A percentile compares a stretch with the other conserved stretches of the same genome.
Conservation (phyloP, 306 rosid species). For the Adenanthera pavonina region DNA sequence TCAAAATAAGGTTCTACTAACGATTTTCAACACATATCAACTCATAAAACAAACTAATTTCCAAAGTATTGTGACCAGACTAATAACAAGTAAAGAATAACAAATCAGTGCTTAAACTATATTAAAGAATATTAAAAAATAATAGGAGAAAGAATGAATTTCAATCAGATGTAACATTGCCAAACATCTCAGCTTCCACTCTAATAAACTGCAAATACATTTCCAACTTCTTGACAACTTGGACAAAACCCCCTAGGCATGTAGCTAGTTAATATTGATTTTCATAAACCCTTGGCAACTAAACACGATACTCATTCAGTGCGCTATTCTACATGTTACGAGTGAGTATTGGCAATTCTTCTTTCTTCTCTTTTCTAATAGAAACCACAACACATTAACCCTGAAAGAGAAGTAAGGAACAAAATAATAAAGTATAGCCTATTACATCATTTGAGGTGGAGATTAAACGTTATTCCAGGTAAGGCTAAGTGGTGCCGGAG, state of each 20-base stretch:
- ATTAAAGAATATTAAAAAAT: neutral
- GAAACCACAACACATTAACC: constrained; percentile 7
- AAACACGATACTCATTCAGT: constrained; percentile 2
- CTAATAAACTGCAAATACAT: neutral
- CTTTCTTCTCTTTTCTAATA: constrained; percentile 14
- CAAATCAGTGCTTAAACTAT: constrained; percentile 27
- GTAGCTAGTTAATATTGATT: neutral
- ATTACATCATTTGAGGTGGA: constrained; percentile 13
- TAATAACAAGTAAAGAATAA: neutral
- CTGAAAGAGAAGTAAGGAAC: constrained; percentile 11
- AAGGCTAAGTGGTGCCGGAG: neutral
- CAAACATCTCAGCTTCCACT: constrained; percentile 6
- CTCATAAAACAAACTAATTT: neutral
- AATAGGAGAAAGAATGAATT: neutral
- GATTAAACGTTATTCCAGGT: neutral
- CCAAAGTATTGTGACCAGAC: neutral
- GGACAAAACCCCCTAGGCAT: neutral
- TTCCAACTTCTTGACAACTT: neutral
- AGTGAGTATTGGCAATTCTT: neutral
- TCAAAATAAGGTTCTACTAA: constrained; percentile 23
- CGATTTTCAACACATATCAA: constrained; percentile 12
- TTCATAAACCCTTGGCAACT: neutral
- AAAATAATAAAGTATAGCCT: neutral
- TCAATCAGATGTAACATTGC: constrained; percentile 11
- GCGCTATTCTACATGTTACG: neutral